phyloP scores from a whole-genome alignment of 768 basidiomycete genomes.

The Butyriboletus loyo region DNA sequence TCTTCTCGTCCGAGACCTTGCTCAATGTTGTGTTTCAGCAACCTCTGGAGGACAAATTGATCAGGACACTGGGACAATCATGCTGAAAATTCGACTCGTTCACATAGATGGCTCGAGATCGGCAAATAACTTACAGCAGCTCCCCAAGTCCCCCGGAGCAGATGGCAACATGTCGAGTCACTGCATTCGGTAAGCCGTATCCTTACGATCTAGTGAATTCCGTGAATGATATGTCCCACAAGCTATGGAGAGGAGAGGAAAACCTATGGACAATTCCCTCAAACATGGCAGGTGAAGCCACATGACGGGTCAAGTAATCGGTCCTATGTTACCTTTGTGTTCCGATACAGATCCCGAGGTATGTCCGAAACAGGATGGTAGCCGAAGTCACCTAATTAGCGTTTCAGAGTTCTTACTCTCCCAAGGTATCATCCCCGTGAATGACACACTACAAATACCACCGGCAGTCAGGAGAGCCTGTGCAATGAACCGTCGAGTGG shows the following conservation, averaged over 20 bases:
- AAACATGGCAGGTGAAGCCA: slow-evolving; percentile 55
- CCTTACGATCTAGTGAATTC: not conserved
- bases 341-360: slow-evolving; percentile 62
- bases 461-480: slow-evolving; percentile 8
- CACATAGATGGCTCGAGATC: slow-evolving; percentile 31
- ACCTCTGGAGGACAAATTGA: slow-evolving; percentile 20
- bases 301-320: slow-evolving; percentile 38
- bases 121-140: slow-evolving; percentile 42
- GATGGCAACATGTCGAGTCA: slow-evolving; percentile 40
- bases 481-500: slow-evolving; percentile 35
- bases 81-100: slow-evolving; percentile 44
- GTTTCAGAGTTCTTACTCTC: slow-evolving; percentile 45
- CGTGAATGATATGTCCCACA: slow-evolving; percentile 5
- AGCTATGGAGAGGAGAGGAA: slow-evolving; percentile 49
- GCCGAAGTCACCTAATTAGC: not conserved
- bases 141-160: slow-evolving; percentile 38
- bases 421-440: slow-evolving; percentile 47
- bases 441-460: slow-evolving; percentile 21
- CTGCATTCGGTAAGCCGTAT: slow-evolving; percentile 42
- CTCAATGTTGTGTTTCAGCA: not conserved
- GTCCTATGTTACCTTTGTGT: slow-evolving; percentile 65
- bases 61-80: slow-evolving; percentile 50
- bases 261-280: slow-evolving; percentile 39
- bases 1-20: not conserved
- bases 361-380: slow-evolving; percentile 5